Percentiles rank a stretch among this genome's conserved stretches.
These are phyloP conservation scores for Sclerotinia spermophila DNA, from an alignment of 2,329 filamentous ascomycete genomes.

Conservation along the genomic window DNA sequence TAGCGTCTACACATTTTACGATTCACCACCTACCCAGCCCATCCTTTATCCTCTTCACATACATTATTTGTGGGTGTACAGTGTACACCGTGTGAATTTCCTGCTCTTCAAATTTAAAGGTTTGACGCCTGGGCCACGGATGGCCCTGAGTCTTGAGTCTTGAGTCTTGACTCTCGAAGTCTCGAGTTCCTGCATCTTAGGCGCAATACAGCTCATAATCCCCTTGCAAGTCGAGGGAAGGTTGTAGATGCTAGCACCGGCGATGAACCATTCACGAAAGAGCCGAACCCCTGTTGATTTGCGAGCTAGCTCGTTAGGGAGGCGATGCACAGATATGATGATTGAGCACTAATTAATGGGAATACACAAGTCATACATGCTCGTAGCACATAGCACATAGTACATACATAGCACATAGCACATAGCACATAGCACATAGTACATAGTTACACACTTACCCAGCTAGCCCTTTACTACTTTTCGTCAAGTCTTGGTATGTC, in stretches of 20 bases:
- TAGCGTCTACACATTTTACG: not conserved
- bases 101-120: not conserved
- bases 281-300: not conserved
- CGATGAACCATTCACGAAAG: constrained; percentile 8
- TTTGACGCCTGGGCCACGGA: not conserved
- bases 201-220: constrained; percentile 2
- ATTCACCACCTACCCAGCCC: not conserved
- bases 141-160: constrained; percentile 2
- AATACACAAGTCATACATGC: not conserved
- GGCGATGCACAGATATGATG: constrained; percentile 6
- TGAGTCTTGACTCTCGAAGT: not conserved
- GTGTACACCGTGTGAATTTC: not conserved
- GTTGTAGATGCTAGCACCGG: not conserved
- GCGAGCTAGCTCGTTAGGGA: not conserved
- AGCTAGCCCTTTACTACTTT: not conserved
- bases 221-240: not conserved
- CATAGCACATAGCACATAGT: too few relatives aligned
- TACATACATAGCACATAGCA: too few relatives aligned
- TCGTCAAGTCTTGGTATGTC: constrained; percentile 5
- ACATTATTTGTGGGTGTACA: not conserved
- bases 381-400: too few relatives aligned
- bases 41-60: not conserved
- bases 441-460: not conserved
- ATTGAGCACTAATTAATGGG: constrained; percentile 1
- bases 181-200: constrained; percentile 8